A percentile compares a stretch with the other conserved stretches of the same genome.
Conservation (phyloP, 1,284 basidiomycete genomes). For the Cryptococcus sp. region DNA sequence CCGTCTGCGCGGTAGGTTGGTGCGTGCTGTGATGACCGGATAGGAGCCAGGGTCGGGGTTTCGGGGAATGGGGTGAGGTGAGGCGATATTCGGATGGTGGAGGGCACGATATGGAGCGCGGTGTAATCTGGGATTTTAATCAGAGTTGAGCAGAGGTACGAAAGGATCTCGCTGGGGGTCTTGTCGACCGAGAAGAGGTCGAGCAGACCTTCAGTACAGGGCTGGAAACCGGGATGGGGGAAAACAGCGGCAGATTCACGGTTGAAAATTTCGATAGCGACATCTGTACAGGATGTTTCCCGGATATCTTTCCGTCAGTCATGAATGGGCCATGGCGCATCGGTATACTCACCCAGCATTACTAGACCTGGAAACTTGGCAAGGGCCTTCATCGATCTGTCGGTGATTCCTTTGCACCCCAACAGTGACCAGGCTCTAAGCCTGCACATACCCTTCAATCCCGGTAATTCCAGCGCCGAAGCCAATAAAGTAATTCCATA, state of each 20-base stretch:
- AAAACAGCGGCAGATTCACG: conserved; percentile 18
- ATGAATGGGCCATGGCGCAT: no score
- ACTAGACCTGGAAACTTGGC: conserved; percentile 36
- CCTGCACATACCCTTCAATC: conserved; percentile 12
- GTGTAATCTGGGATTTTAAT: conserved; percentile 12
- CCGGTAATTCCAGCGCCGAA: conserved; percentile 20
- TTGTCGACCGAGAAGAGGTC: conserved; percentile 19
- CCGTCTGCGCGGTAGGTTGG: conserved; percentile 16
- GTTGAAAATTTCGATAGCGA: conserved; percentile 27
- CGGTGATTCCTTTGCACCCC: conserved; percentile 17
- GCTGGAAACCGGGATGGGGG: conserved; percentile 25
- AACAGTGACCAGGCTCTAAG: conserved; percentile 9
- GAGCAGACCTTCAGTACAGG: conserved; percentile 27
- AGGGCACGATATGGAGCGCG: neutral
- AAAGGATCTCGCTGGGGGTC: conserved; percentile 18
- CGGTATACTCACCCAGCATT: conserved; percentile 25
- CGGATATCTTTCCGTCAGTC: conserved; percentile 25
- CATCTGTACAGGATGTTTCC: conserved; percentile 32
- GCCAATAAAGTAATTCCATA: conserved; percentile 29
- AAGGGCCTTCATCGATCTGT: conserved; percentile 27
- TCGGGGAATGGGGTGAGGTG: conserved; percentile 5
- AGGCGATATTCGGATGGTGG: conserved; percentile 15
- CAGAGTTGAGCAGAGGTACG: conserved; percentile 24
- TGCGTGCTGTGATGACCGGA: conserved; percentile 1
- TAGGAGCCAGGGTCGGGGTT: neutral